Conservation (phyloP, 1,284 basidiomycete genomes). For the Coniophora puteana region DNA sequence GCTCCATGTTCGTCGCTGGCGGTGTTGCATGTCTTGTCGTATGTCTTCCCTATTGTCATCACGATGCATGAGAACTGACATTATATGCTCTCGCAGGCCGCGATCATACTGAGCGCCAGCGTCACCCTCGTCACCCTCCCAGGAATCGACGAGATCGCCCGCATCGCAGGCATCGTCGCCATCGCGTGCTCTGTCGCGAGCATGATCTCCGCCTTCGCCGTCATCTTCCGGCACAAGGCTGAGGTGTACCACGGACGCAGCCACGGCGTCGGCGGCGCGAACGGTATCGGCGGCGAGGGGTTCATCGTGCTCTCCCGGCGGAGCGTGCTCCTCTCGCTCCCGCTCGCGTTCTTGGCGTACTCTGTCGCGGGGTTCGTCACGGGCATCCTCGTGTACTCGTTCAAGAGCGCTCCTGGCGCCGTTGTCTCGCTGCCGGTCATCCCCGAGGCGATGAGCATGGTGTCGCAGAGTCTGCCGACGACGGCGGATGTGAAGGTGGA, state of each 20-base stretch:
- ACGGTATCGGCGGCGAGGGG: slow-evolving; percentile 47
- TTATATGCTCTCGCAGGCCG: slow-evolving; percentile 46
- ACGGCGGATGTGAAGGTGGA: too few species aligned
- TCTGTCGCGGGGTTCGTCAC: slow-evolving; percentile 62
- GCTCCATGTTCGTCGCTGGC: slow-evolving; percentile 58
- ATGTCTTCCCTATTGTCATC: slow-evolving; percentile 26
- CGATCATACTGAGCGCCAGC: slow-evolving; percentile 70
- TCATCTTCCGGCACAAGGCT: slow-evolving; percentile 62
- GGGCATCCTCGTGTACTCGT: slow-evolving; percentile 62
- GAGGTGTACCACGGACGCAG: slow-evolving; percentile 43
- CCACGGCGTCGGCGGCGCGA: slow-evolving; percentile 32
- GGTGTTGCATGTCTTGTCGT: slow-evolving; percentile 68
- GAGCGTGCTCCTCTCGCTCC: slow-evolving; percentile 65
- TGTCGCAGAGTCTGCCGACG: too few species aligned
- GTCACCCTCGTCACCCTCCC: slow-evolving; percentile 75
- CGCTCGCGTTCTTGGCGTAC: slow-evolving; percentile 67
- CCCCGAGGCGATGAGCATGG: too few species aligned
- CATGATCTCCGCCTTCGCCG: slow-evolving; percentile 62
- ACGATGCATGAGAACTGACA: slow-evolving; percentile 3
- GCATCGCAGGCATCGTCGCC: slow-evolving; percentile 60
- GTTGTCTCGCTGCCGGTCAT: too few species aligned
- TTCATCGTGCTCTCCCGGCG: slow-evolving; percentile 52
- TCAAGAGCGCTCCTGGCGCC: slow-evolving; percentile 54
- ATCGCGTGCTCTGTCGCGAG: slow-evolving; percentile 64
- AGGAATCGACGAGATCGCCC: slow-evolving; percentile 57